phyloP scores from a whole-genome alignment of 2,329 filamentous ascomycete genomes.

The Xylariaceae sp. region DNA sequence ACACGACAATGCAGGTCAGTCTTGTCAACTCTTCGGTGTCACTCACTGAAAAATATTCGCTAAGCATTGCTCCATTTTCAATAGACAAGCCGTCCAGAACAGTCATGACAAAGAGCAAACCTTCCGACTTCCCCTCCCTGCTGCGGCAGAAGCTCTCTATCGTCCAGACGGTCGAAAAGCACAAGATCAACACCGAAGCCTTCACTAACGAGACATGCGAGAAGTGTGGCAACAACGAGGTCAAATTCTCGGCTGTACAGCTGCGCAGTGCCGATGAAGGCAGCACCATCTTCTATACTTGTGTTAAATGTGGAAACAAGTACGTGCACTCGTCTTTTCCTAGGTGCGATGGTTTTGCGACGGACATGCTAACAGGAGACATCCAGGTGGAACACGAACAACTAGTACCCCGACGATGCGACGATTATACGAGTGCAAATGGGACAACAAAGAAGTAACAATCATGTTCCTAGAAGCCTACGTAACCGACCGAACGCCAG shows the following conservation, averaged over 20 bases:
- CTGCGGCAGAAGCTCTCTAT: conserved; percentile 84
- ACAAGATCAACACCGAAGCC: conserved; percentile 73
- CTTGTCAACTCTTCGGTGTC: no score
- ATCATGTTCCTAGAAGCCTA: conserved; percentile 23
- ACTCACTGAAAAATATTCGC: not conserved
- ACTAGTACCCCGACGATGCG: conserved; percentile 32
- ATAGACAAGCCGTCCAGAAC: conserved; percentile 72
- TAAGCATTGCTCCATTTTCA: not conserved
- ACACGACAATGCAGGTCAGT: conserved; percentile 74
- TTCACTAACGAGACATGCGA: conserved; percentile 67
- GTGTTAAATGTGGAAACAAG: conserved; percentile 77
- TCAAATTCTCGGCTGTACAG: conserved; percentile 82
- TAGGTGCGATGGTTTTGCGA: not conserved
- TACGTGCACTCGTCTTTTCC: conserved; percentile 42
- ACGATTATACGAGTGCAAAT: not conserved
- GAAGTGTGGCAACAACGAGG: conserved; percentile 77
- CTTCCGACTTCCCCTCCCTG: conserved; percentile 86
- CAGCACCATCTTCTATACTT: conserved; percentile 85
- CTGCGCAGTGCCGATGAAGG: conserved; percentile 93
- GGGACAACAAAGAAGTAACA: conserved; percentile 7
- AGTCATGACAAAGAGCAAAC: conserved; percentile 80
- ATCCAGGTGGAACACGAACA: conserved; percentile 47
- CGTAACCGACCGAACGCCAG: conserved; percentile 16
- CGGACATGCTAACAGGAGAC: conserved; percentile 7
- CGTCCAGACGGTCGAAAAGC: conserved; percentile 75